Evolutionary conservation across 2,329 filamentous ascomycete genomes (phyloP), one percentile per base, ranked within the genome.

Genomic region (Hypoxylon rubiginosum): DNA sequence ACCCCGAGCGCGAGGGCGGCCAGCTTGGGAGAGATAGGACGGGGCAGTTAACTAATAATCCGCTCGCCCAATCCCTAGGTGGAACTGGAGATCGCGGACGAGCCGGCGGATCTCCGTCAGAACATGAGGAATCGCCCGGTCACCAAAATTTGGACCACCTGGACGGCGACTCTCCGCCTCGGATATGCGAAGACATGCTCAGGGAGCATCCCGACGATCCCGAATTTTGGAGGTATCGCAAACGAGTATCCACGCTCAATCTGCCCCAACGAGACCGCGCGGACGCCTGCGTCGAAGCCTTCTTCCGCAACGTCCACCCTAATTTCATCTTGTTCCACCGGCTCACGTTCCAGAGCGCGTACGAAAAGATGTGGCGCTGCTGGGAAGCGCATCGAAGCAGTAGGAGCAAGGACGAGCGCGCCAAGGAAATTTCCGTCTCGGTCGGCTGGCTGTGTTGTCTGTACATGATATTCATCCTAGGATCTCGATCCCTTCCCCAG

Each of bases 391-490:
- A 54, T 39, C 57, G 54, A n/a, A n/a, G n/a, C 9, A 43, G 28
- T 11, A 53, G 17, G 24, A 51, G 5, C 11, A 43, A 28, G 1
- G 69, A 73, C n/a, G 66, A 51, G 5, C 54, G 71, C 7, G 17
- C 62, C 7, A 66, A 71, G 9, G 72, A 77, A 26, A 72, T 77
- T 10, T 76, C 78, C 48, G 71, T 78, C 15, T 80, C 82, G 28
- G 73, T 76, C 1, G 80, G 80, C 15, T 82, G 79, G 80, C 75
- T 82, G 11, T 78, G 79, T 32, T 80, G 75, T 53, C 64, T 82
- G 26, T 79, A 79, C 50, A 76, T 82, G 72, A 77, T 81, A 17
- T 75, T 82, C 24, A 75, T 80, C 4, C 78, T 82, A 59, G 81
- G 81, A 21, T 80, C 80, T 34, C 77, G 82, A 41, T 75, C 75